phyloP scores from a whole-genome alignment of 2,329 filamentous ascomycete genomes.

The Xylariaceae sp. region DNA sequence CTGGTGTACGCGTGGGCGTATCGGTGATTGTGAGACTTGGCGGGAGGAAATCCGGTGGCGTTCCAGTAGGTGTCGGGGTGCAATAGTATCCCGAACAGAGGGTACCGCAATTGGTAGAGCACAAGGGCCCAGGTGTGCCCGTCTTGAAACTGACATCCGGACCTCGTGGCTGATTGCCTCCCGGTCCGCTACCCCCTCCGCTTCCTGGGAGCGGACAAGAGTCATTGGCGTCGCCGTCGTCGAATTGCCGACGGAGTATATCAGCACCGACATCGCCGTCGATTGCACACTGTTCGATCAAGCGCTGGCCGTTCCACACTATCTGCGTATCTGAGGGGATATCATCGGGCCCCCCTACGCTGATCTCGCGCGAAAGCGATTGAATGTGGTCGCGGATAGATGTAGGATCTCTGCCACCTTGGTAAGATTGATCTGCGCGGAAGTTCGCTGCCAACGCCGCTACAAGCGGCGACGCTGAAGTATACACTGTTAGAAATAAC shows the following conservation, averaged over 20 bases:
- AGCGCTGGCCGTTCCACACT: not conserved
- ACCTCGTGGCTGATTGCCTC: not conserved
- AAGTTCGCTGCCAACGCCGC: conserved; percentile 1
- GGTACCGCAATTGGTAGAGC: conserved; percentile 1
- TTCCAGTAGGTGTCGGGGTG: not conserved
- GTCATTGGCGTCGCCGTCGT: not conserved
- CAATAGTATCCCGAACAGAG: conserved; percentile 2
- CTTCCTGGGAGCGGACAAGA: too few relatives aligned
- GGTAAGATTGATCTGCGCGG: not conserved
- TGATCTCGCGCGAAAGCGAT: too few relatives aligned
- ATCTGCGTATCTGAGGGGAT: not conserved
- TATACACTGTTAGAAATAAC: not conserved
- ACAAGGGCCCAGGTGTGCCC: conserved; percentile 1
- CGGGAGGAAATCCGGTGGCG: conserved; percentile 2
- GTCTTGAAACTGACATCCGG: not conserved
- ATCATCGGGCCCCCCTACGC: not conserved
- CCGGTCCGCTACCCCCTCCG: not conserved
- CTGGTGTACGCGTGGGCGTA: not conserved
- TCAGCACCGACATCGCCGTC: too few relatives aligned
- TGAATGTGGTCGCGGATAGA: not conserved
- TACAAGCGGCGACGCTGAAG: not conserved
- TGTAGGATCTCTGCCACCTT: not conserved
- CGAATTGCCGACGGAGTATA: not conserved
- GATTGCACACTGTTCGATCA: not conserved
- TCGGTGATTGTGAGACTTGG: not conserved